These are phyloP conservation scores for Nicotiana otophora DNA, from an alignment of 257 asterid genomes.

Conservation along the genomic window DNA sequence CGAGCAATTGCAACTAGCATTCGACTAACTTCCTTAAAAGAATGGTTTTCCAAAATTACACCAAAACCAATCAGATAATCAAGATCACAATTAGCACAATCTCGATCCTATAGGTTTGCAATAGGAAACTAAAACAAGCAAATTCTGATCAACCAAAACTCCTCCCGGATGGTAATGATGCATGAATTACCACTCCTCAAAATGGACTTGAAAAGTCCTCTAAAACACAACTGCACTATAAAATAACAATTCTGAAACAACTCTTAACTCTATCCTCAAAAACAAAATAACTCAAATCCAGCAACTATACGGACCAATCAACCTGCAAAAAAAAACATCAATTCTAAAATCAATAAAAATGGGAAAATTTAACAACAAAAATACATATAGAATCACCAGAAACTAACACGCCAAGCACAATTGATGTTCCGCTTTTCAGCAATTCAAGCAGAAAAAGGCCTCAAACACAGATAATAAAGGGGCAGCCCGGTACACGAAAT, in stretches of 20 bases:
- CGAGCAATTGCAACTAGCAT: slow-evolving; percentile 35
- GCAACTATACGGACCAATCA: slow-evolving; percentile 28
- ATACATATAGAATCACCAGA: background rate
- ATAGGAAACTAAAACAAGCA: slow-evolving; percentile 14
- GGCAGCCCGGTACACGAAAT: no score
- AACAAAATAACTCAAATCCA: slow-evolving; percentile 22
- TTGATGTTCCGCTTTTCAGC: background rate
- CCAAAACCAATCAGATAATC: slow-evolving; percentile 2
- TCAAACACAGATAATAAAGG: background rate
- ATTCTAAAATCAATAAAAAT: slow-evolving; percentile 1
- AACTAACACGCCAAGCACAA: background rate
- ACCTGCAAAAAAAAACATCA: slow-evolving; percentile 41
- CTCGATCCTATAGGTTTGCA: background rate
- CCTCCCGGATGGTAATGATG: slow-evolving; percentile 2
- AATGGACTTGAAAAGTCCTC: slow-evolving; percentile 17
- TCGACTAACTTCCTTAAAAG: slow-evolving; percentile 21
- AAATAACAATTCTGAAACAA: slow-evolving; percentile 9
- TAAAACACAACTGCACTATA: slow-evolving; percentile 18
- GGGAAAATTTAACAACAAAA: background rate
- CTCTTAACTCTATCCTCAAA: slow-evolving; percentile 13
- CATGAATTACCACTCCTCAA: slow-evolving; percentile 23
- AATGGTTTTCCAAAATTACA: background rate
- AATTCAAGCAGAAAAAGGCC: background rate
- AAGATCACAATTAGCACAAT: background rate
- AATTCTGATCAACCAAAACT: slow-evolving; percentile 29